Base-by-base conservation (phyloP, 129 eudicot genomes). In the Flaveria sonorensis region DNA sequence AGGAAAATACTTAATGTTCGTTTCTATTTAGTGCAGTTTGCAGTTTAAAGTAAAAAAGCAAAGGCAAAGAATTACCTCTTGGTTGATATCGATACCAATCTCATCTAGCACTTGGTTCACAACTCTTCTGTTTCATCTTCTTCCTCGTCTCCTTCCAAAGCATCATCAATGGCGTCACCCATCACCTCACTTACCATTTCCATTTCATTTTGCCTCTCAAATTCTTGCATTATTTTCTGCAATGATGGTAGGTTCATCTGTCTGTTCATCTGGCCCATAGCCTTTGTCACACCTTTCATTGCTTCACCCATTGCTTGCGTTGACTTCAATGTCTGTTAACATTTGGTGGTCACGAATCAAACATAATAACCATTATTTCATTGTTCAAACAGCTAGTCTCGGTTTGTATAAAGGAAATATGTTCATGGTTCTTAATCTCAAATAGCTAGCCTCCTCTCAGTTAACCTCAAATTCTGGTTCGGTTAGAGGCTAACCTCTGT, bases 281-380 rank as follows among this genome's bases (percentile, higher is more conserved):
- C 98, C 85, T 93, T 93, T 5, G 98, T 93, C 40, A 93, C 98
- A 24, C 98, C 98, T 87, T 93, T 93, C 98, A 93, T 93, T 66
- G 98, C 98, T 83, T 93, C 98, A 52, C 98, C 98, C 98, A 93
- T 93, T 47, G 98, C 98, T 93, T 93, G 98, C 13, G 98, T 93
- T 2, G 98, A 93, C 83, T 93, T 93, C 84, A 93, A 76, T 21
- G 98, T 93, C 98, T 93, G 84, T 12, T 63, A 47, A 53, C 75
- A 77, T 50, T 57, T 10, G 10, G n/a, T 20, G 39, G 39, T 79
- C 68, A 79, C 66, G 21, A 6, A 77, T 69, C 62, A 70, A 45
- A 14, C 72, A 26, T 59, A 70, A 67, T 67, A 57, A 56, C 64
- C 1, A 0, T 12, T 63, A n/a, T 28, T 48, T 62, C 9, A 28